A percentile compares a stretch with the other conserved stretches of the same genome.
Evolutionary conservation across 2,329 filamentous ascomycete species (phyloP).

Genomic region (Ophiocordyceps camponoti-leonardi): DNA sequence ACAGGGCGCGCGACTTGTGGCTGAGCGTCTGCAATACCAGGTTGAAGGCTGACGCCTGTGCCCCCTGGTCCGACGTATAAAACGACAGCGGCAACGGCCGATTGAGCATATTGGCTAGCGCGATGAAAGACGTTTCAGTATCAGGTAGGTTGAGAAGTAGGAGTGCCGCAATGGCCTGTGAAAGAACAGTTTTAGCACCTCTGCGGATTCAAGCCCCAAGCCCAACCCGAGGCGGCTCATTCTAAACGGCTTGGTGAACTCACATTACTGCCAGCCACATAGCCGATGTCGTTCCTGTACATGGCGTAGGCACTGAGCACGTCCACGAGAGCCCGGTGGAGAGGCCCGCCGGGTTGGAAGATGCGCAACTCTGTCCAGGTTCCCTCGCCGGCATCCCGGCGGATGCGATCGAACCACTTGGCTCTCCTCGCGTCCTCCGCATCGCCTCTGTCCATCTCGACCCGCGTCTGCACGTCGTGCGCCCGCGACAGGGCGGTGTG

Average conservation of each 20-base stretch:
- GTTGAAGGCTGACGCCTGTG: conserved; percentile 51
- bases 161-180: conserved; percentile 52
- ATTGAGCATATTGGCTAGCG: conserved; percentile 63
- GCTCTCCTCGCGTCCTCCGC: conserved; percentile 37
- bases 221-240: too few relatives aligned
- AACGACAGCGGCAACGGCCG: conserved; percentile 60
- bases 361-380: conserved; percentile 60
- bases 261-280: conserved; percentile 58
- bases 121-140: conserved; percentile 47
- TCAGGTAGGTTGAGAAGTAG: conserved; percentile 54
- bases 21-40: conserved; percentile 50
- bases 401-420: conserved; percentile 46
- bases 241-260: conserved; percentile 17
- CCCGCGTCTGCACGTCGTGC: conserved; percentile 39
- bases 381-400: conserved; percentile 40
- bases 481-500: conserved; percentile 53
- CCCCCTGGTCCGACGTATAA: conserved; percentile 51
- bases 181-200: neutral
- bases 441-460: conserved; percentile 31
- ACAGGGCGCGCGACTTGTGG: conserved; percentile 45
- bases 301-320: conserved; percentile 64
- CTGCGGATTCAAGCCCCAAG: neutral
- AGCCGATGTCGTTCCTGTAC: conserved; percentile 70
- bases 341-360: conserved; percentile 47
- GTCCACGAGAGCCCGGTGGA: conserved; percentile 51